Base-by-base conservation (phyloP, 1,139 yeast species). In the Saccharomycopsis crataegensis region DNA sequence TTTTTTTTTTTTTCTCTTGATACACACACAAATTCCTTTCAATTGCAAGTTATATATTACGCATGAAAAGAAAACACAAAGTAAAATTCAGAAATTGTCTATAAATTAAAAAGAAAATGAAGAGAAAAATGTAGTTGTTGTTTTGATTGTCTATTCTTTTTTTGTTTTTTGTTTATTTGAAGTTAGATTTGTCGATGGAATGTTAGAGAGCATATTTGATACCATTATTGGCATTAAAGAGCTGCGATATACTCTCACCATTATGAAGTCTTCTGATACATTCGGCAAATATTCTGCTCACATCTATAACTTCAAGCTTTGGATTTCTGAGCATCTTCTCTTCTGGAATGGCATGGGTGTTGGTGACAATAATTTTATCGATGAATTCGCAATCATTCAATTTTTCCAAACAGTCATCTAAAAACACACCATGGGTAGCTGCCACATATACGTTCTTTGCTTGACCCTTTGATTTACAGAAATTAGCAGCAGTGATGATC, bases 261-360 rank as follows among this genome's bases (percentile, higher is more conserved):
- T 91, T 91, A 69, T 94, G 99, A 68, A 93, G 96, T 73, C 99
- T 86, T 74, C 99, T 83, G 60, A 94, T 93, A 71, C 98, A 93
- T 73, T 94, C 99, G 40, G 99, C 98, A 66, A 94, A 86, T 55
- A 93, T 91, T 32, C 96, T 86, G 53, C 96, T 86, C 50, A 94
- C 94, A 66, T 94, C 99, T 64, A 94, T 93, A 50, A 89, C 86
- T 11, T 83, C 83, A 64, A 94, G 77, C 67, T 90, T 89, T 56
- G 77, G 71, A 58, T 81, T 77, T 51, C 72, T 74, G 52, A 75
- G 76, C 53, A 80, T 74, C 62, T 79, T 76, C 54, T 79, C 84
- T 53, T 76, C 75, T 14, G 83, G 74, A 56, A 91, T 86, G 55
- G 99, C 98, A 64, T 89, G 93, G 7, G 99, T 91, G 71, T 94